Conservation (phyloP, 176 grass and related monocot genomes). For the Tillandsia fasciculata region DNA sequence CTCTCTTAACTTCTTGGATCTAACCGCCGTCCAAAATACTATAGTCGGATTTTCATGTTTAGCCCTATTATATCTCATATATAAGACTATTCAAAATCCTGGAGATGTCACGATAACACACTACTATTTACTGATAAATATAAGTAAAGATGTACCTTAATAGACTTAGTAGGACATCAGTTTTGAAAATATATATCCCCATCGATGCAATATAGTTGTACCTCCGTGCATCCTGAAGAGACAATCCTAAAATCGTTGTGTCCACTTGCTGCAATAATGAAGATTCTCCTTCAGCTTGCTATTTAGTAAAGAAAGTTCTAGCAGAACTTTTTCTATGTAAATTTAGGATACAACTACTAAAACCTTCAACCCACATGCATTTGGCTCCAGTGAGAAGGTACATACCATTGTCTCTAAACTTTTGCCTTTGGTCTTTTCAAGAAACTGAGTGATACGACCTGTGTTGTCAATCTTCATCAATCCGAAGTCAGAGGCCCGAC, state of each 20-base stretch:
- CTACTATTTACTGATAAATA: no score
- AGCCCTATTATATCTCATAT: no score
- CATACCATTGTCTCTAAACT: conserved; percentile 65
- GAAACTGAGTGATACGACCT: conserved; percentile 51
- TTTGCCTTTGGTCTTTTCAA: conserved; percentile 70
- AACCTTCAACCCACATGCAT: no score
- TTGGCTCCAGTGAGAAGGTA: neutral
- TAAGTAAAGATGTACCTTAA: conserved; percentile 30
- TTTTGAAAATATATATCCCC: conserved; percentile 76
- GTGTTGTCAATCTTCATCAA: conserved; percentile 58
- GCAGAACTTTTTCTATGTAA: neutral
- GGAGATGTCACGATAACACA: no score
- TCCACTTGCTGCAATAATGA: conserved; percentile 52
- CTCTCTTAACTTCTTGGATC: no score
- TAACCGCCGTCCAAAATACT: no score
- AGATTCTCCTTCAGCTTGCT: neutral
- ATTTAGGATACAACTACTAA: no score
- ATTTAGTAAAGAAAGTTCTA: neutral
- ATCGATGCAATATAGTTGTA: conserved; percentile 73
- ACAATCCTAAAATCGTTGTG: conserved; percentile 35
- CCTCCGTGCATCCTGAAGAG: conserved; percentile 28
- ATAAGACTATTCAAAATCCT: no score
- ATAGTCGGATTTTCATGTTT: no score
- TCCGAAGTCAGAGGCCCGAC: conserved; percentile 75
- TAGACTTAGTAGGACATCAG: conserved; percentile 56